Percentiles rank a stretch among this genome's conserved stretches.
Evolutionary conservation across 352 stramenopile genomes (phyloP).

Genomic region (Globisporangium barbulae): DNA sequence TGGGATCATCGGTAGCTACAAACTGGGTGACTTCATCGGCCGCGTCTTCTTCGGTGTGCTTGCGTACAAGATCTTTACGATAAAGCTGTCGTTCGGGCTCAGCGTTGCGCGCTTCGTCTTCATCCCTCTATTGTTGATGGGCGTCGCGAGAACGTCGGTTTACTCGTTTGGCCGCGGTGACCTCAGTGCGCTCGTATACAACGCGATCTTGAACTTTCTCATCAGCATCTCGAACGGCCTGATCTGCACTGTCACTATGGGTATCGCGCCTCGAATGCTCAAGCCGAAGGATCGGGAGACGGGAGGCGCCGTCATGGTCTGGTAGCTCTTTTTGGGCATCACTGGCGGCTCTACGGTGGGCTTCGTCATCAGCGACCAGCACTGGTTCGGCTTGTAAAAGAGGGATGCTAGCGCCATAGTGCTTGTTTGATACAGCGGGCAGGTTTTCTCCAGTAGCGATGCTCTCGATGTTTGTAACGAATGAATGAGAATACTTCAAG

Average conservation of each 20-base stretch:
- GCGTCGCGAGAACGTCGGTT: constrained; percentile 42
- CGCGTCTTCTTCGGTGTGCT: constrained; percentile 41
- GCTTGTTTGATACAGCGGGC: too few species aligned
- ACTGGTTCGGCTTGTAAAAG: constrained; percentile 41
- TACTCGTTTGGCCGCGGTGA: constrained; percentile 43
- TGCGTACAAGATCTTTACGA: constrained; percentile 56
- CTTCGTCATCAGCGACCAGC: constrained; percentile 46
- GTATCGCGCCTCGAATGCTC: constrained; percentile 42
- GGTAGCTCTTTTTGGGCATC: constrained; percentile 56
- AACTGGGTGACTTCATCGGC: constrained; percentile 63
- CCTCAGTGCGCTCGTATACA: constrained; percentile 30
- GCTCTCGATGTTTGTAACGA: too few species aligned
- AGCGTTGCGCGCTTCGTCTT: constrained; percentile 47
- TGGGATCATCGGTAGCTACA: constrained; percentile 55
- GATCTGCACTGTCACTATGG: constrained; percentile 64
- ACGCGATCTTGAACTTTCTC: constrained; percentile 43
- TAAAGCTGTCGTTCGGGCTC: constrained; percentile 36
- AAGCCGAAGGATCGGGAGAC: constrained; percentile 54
- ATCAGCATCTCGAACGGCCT: constrained; percentile 54
- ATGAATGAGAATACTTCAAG: too few species aligned
- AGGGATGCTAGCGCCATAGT: neutral
- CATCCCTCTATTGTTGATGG: constrained; percentile 57
- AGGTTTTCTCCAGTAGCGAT: too few species aligned
- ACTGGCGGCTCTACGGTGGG: constrained; percentile 41
- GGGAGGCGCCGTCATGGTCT: constrained; percentile 52